These are phyloP conservation scores for Gremmenia infestans DNA, from an alignment of 2,329 filamentous ascomycete genomes.

Conservation along the genomic window DNA sequence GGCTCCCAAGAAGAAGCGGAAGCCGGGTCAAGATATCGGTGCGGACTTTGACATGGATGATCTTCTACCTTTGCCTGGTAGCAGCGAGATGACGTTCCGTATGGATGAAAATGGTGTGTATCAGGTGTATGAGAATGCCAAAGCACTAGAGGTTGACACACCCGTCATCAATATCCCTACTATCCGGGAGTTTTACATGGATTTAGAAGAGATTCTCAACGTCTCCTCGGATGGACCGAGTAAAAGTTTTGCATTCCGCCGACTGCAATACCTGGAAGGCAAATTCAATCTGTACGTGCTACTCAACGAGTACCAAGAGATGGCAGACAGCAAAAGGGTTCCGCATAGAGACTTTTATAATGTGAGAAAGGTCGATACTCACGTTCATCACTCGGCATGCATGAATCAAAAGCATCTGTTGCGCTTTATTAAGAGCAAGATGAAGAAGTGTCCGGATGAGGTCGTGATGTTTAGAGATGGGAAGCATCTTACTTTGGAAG, in stretches of 20 bases:
- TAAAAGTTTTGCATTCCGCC: constrained; percentile 94
- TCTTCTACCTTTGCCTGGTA: constrained; percentile 64
- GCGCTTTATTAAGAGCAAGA: constrained; percentile 99
- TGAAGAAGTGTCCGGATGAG: constrained; percentile 97
- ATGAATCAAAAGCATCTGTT: constrained; percentile 99
- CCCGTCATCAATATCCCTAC: constrained; percentile 84
- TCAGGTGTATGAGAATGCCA: constrained; percentile 76
- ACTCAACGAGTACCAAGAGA: constrained; percentile 95
- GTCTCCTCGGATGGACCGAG: constrained; percentile 94
- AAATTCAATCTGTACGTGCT: constrained; percentile 95
- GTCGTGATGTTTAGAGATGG: constrained; percentile 89
- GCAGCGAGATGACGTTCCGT: constrained; percentile 65
- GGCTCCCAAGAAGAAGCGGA: constrained; percentile 58
- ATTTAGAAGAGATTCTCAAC: constrained; percentile 78
- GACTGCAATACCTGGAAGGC: constrained; percentile 90
- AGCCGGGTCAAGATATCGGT: constrained; percentile 84
- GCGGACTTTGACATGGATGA: constrained; percentile 87
- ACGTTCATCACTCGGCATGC: constrained; percentile 97
- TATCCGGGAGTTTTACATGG: constrained; percentile 92
- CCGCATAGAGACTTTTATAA: constrained; percentile 99
- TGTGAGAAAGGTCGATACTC: constrained; percentile 95
- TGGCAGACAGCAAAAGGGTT: constrained; percentile 94
- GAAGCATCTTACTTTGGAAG: constrained; percentile 81
- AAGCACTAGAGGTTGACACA: constrained; percentile 54
- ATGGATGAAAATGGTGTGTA: constrained; percentile 84